Evolutionary conservation across 176 grass and related monocot genomes (phyloP).

Genomic region (Ensete ventricosum): DNA sequence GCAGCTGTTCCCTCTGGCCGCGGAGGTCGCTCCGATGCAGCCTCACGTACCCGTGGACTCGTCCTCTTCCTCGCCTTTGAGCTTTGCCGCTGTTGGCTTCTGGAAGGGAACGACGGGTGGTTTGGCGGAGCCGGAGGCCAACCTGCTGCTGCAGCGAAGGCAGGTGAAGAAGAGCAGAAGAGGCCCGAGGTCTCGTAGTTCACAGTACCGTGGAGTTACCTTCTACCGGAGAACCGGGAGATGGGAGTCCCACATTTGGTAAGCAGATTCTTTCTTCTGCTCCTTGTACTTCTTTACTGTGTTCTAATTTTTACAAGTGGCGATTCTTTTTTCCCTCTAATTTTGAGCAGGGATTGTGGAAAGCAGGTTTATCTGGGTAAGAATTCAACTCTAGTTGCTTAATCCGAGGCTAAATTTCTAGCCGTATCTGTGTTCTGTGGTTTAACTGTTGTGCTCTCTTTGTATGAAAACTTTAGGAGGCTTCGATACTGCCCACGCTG

Average conservation of each 20-base stretch:
- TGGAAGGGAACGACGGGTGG: constrained; percentile 2
- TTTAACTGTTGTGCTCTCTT: constrained; percentile 10
- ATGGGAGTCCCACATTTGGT: constrained; percentile 98
- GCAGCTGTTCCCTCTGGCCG: constrained; percentile 44
- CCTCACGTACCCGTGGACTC: neutral
- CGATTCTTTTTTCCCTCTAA: constrained; percentile 4
- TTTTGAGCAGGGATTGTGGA: constrained; percentile 71
- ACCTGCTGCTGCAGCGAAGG: constrained; percentile 1
- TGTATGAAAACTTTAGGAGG: constrained; percentile 47
- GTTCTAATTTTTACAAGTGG: neutral
- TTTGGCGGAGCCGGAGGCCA: neutral
- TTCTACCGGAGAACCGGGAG: constrained; percentile 85
- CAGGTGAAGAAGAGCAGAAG: constrained; percentile 70
- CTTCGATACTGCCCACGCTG: constrained; percentile 89
- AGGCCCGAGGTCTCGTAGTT: constrained; percentile 77
- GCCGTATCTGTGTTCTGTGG: neutral
- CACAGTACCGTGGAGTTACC: constrained; percentile 90
- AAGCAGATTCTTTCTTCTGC: neutral
- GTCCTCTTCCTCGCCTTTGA: constrained; percentile 2
- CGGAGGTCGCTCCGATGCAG: neutral
- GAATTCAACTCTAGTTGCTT: neutral
- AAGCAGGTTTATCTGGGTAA: constrained; percentile 98
- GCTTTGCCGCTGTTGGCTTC: constrained; percentile 13
- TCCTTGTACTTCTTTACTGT: neutral
- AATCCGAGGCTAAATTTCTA: neutral